Conservation (phyloP, 805 yeast genomes). For the Priceomyces melissophilus region DNA sequence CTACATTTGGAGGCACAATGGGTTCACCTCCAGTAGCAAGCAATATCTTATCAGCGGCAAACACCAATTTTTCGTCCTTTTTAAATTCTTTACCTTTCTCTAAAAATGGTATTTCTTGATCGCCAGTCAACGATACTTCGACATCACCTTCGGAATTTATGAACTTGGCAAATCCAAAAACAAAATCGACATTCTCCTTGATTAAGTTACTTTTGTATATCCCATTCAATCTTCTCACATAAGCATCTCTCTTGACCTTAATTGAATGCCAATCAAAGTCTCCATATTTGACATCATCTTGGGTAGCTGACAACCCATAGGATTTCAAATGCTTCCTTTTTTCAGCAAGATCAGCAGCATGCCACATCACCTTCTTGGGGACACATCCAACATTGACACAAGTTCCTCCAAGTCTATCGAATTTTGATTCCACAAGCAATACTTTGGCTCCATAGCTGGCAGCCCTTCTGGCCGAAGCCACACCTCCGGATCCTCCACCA, state of each 20-base stretch:
- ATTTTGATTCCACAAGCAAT: slow-evolving; percentile 72
- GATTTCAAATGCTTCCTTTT: slow-evolving; percentile 70
- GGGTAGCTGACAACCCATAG: slow-evolving; percentile 71
- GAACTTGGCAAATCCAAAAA: slow-evolving; percentile 85
- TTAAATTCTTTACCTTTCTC: slow-evolving; percentile 23
- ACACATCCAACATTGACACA: slow-evolving; percentile 99
- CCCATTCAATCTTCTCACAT: slow-evolving; percentile 81
- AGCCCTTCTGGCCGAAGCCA: slow-evolving; percentile 96
- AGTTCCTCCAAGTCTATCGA: slow-evolving; percentile 80
- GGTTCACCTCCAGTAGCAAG: slow-evolving; percentile 95
- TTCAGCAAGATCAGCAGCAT: slow-evolving; percentile 86
- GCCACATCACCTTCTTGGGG: slow-evolving; percentile 99
- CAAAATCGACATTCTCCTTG: slow-evolving; percentile 84
- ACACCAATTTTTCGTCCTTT: slow-evolving; percentile 55
- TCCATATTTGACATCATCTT: slow-evolving; percentile 44
- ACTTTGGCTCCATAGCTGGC: slow-evolving; percentile 91
- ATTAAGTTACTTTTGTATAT: slow-evolving; percentile 84
- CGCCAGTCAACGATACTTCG: slow-evolving; percentile 58
- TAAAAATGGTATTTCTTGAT: slow-evolving; percentile 36
- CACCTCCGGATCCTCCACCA: slow-evolving; percentile 99
- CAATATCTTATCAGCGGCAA: slow-evolving; percentile 77
- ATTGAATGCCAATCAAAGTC: slow-evolving; percentile 78
- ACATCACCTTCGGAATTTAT: slow-evolving; percentile 61
- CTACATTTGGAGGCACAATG: slow-evolving; percentile 60
- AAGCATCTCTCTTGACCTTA: slow-evolving; percentile 90